Evolutionary conservation across 1,139 yeast species (phyloP), one percentile per base, ranked within the genome.

Genomic region (Taphrina populina): DNA sequence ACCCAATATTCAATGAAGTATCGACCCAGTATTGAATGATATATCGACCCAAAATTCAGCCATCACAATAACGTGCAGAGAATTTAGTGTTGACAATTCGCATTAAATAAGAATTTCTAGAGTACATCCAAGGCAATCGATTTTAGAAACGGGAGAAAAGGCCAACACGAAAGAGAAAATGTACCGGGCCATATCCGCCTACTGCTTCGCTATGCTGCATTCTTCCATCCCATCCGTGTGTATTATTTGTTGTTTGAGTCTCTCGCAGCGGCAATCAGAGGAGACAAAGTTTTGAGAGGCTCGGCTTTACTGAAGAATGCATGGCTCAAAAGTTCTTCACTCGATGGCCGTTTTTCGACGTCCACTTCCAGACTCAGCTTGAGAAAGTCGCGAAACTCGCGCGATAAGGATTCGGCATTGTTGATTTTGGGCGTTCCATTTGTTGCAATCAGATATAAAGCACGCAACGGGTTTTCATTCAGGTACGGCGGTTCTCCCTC

Each of bases 401-500:
- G 73, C 61, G 92, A 80, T 58, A 92, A 73, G 4, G 84, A 79
- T 60, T 85, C 95, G 1, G 95, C 92, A 64, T 92, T 96, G 70
- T 88, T 87, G 67, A 92, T 76, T 64, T 81, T 80, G 1, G 98
- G 98, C 2, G 96, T 92, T 35, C 98, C 98, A 66, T 88, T 92
- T 1, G 96, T 88, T 2, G 96, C 95, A 70, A 92, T 92, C 70
- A 92, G 74, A 69, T 88, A 92, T 57, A 92, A 75, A 0, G 98
- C 98, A 58, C 77, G 74, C 65, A 92, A 76, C 11, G 98, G 98
- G 11, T 96, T 86, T 69, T 92, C 98, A 65, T 90, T 88, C 69
- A 92, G 75, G 68, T 92, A 92, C 10, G 98, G 98, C 4, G 98
- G 98, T 71, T 92, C 98, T 30, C 98, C 97, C 71, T 92, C 97